phyloP scores from a whole-genome alignment of 2,329 filamentous ascomycete genomes.

The Albifimbria verrucaria region DNA sequence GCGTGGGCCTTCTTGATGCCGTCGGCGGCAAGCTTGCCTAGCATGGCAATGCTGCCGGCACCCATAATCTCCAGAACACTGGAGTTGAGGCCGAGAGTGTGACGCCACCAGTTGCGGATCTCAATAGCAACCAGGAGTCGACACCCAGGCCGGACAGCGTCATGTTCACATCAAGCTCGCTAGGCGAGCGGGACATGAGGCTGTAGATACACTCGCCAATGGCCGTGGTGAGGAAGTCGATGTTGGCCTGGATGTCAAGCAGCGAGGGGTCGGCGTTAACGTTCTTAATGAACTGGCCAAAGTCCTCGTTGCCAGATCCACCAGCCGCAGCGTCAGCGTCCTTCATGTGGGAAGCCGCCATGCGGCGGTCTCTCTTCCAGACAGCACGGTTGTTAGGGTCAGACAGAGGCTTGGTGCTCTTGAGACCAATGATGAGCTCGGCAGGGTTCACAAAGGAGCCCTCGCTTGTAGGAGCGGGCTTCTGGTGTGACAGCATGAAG shows the following conservation, averaged over 20 bases:
- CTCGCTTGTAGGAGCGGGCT: not conserved
- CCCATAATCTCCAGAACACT: constrained; percentile 11
- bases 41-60: constrained; percentile 5
- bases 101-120: constrained; percentile 15
- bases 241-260: constrained; percentile 2
- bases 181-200: constrained; percentile 7
- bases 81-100: constrained; percentile 8
- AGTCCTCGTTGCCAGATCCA: constrained; percentile 5
- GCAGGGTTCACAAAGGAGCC: not conserved
- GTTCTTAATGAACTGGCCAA: constrained; percentile 9
- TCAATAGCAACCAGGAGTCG: constrained; percentile 14
- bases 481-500: constrained; percentile 5
- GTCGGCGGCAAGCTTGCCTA: constrained; percentile 3
- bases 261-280: constrained; percentile 3
- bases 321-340: not conserved
- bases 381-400: constrained; percentile 7
- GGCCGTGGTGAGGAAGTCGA: constrained; percentile 3
- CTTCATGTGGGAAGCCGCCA: constrained; percentile 4
- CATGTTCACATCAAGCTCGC: constrained; percentile 8
- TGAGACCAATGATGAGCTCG: constrained; percentile 9
- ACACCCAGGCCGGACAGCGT: constrained; percentile 8
- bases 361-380: constrained; percentile 11
- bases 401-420: constrained; percentile 6
- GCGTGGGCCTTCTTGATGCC: not conserved
- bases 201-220: constrained; percentile 9